Conservation (phyloP, 2,329 filamentous ascomycete species). For the Didymella sp. region DNA sequence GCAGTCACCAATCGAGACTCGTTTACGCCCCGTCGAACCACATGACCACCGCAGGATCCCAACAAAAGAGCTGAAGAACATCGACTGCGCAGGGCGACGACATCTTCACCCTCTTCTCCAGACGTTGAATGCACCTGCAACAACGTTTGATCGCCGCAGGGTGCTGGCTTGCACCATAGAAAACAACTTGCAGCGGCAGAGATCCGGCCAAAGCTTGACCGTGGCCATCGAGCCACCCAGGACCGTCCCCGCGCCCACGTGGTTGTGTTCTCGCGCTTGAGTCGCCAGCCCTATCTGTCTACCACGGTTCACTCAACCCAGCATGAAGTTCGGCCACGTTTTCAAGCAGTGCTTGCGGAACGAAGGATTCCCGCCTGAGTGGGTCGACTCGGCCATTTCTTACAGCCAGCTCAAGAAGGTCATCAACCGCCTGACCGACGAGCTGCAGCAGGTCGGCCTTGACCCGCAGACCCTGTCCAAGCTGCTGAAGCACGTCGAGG, state of each 20-base stretch:
- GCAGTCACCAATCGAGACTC: conserved; percentile 3
- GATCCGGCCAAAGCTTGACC: conserved; percentile 9
- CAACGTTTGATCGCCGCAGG: conserved; percentile 17
- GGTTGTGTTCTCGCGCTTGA: conserved; percentile 29
- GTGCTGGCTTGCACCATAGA: conserved; percentile 18
- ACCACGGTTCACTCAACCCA: conserved; percentile 18
- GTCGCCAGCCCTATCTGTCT: conserved; percentile 31
- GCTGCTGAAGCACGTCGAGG: conserved; percentile 61
- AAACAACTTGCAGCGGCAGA: conserved; percentile 4
- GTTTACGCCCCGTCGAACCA: conserved; percentile 3
- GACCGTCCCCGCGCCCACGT: conserved; percentile 39
- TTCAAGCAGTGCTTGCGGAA: conserved; percentile 73
- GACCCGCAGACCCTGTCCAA: conserved; percentile 73
- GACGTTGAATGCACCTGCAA: conserved; percentile 15
- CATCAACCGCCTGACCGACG: conserved; percentile 77
- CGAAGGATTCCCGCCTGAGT: conserved; percentile 76
- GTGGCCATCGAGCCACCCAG: conserved; percentile 2
- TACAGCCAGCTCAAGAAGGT: conserved; percentile 89
- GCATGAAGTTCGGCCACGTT: conserved; percentile 86
- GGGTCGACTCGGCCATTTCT: conserved; percentile 77
- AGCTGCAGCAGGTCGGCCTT: conserved; percentile 74
- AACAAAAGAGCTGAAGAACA: conserved; percentile 6
- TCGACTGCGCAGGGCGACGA: background rate
- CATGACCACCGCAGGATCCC: conserved; percentile 14
- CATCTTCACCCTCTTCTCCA: background rate